Percentiles rank a stretch among this genome's conserved stretches.
Conservation (phyloP, 352 stramenopile genomes). For the Pythium brachiatum region DNA sequence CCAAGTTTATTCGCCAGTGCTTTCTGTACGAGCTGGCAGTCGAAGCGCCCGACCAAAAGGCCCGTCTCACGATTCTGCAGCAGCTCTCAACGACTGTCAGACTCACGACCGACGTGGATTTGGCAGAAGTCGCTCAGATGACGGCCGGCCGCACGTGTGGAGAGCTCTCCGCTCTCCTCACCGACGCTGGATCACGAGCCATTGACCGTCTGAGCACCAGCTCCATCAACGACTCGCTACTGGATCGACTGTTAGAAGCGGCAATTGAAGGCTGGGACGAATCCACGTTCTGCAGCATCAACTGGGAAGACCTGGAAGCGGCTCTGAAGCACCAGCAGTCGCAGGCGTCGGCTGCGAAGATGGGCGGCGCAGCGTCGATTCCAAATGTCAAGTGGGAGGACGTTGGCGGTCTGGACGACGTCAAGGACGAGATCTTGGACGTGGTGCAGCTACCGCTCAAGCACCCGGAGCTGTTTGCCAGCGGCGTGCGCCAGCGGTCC, state of each 20-base stretch:
- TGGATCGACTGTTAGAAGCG: conserved; percentile 19
- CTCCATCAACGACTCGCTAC: conserved; percentile 19
- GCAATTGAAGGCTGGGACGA: neutral
- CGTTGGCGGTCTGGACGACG: conserved; percentile 97
- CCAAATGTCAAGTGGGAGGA: conserved; percentile 98
- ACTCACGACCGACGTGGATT: conserved; percentile 47
- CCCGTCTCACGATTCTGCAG: conserved; percentile 54
- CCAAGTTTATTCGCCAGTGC: conserved; percentile 77
- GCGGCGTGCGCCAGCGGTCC: conserved; percentile 71
- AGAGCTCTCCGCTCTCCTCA: conserved; percentile 64
- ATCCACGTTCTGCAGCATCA: conserved; percentile 29
- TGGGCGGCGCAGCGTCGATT: conserved; percentile 62
- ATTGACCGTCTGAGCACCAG: conserved; percentile 45
- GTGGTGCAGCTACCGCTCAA: conserved; percentile 84
- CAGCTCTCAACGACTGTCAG: conserved; percentile 36
- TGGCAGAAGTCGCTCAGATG: conserved; percentile 58
- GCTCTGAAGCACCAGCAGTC: conserved; percentile 67
- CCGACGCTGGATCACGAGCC: conserved; percentile 49
- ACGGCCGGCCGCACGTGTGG: conserved; percentile 75
- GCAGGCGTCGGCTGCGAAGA: conserved; percentile 59
- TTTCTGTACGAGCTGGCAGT: conserved; percentile 79
- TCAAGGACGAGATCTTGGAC: conserved; percentile 96
- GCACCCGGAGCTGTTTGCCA: conserved; percentile 80
- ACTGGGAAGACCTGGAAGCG: conserved; percentile 42
- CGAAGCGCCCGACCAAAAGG: conserved; percentile 53